phyloP scores from a whole-genome alignment of 805 yeast genomes.

The Cyberlindnera amylophila region DNA sequence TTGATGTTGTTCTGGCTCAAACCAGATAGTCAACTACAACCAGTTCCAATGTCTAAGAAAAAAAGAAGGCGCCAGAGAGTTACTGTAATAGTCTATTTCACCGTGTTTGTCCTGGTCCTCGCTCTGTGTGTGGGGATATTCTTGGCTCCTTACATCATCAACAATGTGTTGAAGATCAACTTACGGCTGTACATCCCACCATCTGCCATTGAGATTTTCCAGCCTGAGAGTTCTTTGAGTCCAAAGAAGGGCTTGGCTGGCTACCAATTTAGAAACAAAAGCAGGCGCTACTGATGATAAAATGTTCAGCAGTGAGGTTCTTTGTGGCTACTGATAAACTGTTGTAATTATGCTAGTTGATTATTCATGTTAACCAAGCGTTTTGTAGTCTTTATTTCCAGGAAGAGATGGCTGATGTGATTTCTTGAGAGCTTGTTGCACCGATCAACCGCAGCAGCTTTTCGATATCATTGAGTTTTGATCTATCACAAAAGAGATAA shows the following conservation, averaged over 20 bases:
- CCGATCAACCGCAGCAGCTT: no score
- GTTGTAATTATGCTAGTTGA: no score
- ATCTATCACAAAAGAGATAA: no score
- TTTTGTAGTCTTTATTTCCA: no score
- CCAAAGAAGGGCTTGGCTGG: constrained; percentile 23
- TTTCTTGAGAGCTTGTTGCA: no score
- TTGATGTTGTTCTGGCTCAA: constrained; percentile 57
- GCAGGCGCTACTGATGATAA: constrained; percentile 1
- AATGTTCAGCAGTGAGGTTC: no score
- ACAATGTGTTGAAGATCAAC: constrained; percentile 35
- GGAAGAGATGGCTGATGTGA: no score
- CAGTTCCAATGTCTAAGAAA: constrained; percentile 41
- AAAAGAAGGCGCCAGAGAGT: constrained; percentile 38
- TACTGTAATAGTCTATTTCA: constrained; percentile 31
- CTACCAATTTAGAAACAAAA: constrained; percentile 11
- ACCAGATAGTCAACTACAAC: constrained; percentile 46
- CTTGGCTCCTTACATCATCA: constrained; percentile 37
- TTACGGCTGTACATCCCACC: constrained; percentile 40
- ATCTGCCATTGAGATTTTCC: constrained; percentile 31
- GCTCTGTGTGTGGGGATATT: constrained; percentile 32
- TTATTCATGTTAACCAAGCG: no score
- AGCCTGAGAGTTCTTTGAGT: constrained; percentile 35
- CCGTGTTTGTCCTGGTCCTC: constrained; percentile 34
- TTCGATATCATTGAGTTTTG: no score
- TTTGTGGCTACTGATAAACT: no score